Evolutionary conservation across 2,329 filamentous ascomycete species (phyloP), one percentile per base, ranked within the genome.

Genomic region (Colletotrichum siamense): DNA sequence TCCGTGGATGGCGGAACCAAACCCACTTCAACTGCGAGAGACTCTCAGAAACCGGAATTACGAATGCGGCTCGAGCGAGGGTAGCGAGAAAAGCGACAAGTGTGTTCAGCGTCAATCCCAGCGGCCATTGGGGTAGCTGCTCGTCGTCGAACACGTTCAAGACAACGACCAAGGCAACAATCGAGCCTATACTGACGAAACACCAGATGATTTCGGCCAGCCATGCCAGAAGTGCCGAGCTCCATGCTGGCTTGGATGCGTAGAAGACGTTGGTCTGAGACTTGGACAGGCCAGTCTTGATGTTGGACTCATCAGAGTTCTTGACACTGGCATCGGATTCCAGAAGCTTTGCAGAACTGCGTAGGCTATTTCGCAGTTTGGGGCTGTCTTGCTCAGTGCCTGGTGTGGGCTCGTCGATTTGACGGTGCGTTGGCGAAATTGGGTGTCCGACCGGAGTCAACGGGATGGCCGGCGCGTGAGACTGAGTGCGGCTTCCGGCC

Each of bases 71-170:
- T n/a, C 80, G 77, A 6, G 80, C 73, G 13, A 81, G 34, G 4
- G 81, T 82, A 2, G 80, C 78, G 57, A 83, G 72, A 64, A 82
- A 79, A 8, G 80, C 80, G 10, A 82, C 66, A 4, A 82, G 65
- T 0, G 82, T 82, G 72, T 83, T 83, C 52, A 82, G 79, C 1
- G 80, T 83, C 59, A 82, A 61, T 6, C 79, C 79, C 13, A 81
- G 34, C 10, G 77, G 77, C 78, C 79, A 78, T 4, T 49, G 39
- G 39, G 39, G 18, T 49, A 49, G 39, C 39, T 49, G 9, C 18
- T 49, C 18, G 18, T n/a, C 9, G 39, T 49, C 18, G 39, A 49
- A 49, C 5, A 49, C 18, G 39, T n/a, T 49, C 39, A 49, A n/a
- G 39, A 49, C 39, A 49, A n/a, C 18, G 3, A 49, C 39, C 39